Percentiles rank a stretch among this genome's conserved stretches.
Conservation (phyloP, 345 rosid species). For the Eucalyptus decipiens region DNA sequence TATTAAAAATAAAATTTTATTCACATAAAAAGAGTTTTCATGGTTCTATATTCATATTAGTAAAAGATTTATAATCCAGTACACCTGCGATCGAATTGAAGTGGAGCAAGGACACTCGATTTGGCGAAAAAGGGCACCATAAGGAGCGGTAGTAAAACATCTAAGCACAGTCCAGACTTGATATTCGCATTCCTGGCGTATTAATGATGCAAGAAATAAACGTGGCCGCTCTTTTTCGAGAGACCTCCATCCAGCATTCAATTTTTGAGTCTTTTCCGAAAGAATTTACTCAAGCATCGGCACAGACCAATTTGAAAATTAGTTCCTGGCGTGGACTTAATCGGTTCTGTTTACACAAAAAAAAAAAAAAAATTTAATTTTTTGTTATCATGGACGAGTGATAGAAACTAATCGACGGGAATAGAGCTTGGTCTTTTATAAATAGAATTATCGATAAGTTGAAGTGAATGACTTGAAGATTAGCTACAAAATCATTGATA, state of each 20-base stretch:
- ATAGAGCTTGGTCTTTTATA: not conserved
- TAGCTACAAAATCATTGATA: not conserved
- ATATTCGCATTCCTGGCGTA: not conserved
- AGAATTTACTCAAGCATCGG: not conserved
- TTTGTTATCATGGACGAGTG: too few relatives aligned
- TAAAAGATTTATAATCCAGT: not conserved
- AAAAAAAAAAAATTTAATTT: too few relatives aligned
- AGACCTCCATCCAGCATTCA: not conserved
- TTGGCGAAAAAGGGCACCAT: too few relatives aligned
- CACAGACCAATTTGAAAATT: not conserved
- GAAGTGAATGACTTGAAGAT: not conserved
- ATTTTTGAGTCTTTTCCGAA: not conserved
- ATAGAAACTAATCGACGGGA: not conserved
- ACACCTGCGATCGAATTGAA: not conserved
- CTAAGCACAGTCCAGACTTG: not conserved
- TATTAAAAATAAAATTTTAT: not conserved
- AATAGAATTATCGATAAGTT: too few relatives aligned
- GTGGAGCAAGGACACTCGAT: not conserved
- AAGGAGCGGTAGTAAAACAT: too few relatives aligned
- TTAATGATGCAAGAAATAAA: too few relatives aligned
- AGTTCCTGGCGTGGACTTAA: not conserved
- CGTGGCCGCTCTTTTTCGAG: not conserved
- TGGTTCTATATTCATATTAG: not conserved
- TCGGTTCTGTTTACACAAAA: not conserved
- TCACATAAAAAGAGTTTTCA: not conserved